Evolutionary conservation across 345 rosid species (phyloP), one percentile per base, ranked within the genome.

Genomic region (Sonneratia alba): DNA sequence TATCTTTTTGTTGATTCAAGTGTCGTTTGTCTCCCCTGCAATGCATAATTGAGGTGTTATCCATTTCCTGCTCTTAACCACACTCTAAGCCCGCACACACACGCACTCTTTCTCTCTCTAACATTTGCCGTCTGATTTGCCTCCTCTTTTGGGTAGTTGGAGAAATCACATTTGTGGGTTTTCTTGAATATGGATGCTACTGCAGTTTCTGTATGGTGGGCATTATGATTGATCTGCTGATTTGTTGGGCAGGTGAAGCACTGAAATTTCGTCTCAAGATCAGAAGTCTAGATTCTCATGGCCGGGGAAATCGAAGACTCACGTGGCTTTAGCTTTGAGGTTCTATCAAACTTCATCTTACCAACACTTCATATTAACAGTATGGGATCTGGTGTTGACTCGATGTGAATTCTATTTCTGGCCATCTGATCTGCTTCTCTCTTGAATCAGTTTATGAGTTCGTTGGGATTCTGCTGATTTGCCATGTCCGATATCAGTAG

Each of bases 261-360:
- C 22, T 36, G 13, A 9, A 13, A 10, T 47, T 7, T 47, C 51
- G 14, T 9, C 15, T 9, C 3, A 47, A 47, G 51, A 67, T 78
- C 75, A 76, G 71, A 62, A 67, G 38, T 22, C 27, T 73, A 67
- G 65, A 70, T 19, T 72, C 70, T 45, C 73, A 91, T 90, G 98
- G 87, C 89, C 21, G 90, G 86, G 66, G 89, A 91, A 72, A 75
- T 83, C 73, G 85, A 87, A 80, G 92, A 89, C 4, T 84, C 94
- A 21, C 80, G 77, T 72, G 70, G 78, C 75, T 67, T 87, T 77
- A 76, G 83, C 73, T 87, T 87, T 77, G 86, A 84, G 93, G 98
- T 90, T 43, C 24, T 15, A 34, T 19, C 36, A 10, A 21, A 11
- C 37, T 15, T 49, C 40, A 19, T 48, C 47, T 65, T 9, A 67